Conservation (phyloP, 176 grass and related monocot genomes). For the Aegilops tauschii region DNA sequence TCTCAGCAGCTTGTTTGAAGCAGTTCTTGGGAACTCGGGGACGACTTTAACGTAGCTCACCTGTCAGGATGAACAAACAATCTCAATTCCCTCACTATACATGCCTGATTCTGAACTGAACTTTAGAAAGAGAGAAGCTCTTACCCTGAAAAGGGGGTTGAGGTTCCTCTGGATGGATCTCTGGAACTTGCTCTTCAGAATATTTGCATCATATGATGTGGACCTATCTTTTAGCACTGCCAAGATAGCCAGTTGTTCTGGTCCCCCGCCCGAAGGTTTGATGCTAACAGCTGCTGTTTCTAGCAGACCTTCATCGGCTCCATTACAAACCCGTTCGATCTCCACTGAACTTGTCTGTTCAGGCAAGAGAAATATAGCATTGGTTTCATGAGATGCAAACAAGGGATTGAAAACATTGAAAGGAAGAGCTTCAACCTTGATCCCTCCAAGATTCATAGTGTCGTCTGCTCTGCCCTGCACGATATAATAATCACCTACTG, state of each 20-base stretch:
- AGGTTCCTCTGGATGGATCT: slow-evolving; percentile 82
- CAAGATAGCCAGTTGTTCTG: slow-evolving; percentile 80
- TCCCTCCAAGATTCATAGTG: slow-evolving; percentile 94
- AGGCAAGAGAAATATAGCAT: neutral
- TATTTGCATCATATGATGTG: slow-evolving; percentile 19
- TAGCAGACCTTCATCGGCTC: slow-evolving; percentile 63
- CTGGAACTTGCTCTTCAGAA: slow-evolving; percentile 75
- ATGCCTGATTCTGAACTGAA: neutral
- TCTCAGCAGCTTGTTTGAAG: slow-evolving; percentile 89
- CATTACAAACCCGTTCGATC: slow-evolving; percentile 86
- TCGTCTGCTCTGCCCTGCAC: slow-evolving; percentile 80
- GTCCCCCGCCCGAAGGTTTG: slow-evolving; percentile 62
- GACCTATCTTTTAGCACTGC: slow-evolving; percentile 69
- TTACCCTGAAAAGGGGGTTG: slow-evolving; percentile 97
- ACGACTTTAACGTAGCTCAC: slow-evolving; percentile 86
- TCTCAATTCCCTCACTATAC: neutral
- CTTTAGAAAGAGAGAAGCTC: neutral
- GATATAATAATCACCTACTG: slow-evolving; percentile 74
- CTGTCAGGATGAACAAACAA: slow-evolving; percentile 19
- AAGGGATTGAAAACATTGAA: neutral
- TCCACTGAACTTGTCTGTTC: slow-evolving; percentile 86
- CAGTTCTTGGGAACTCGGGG: slow-evolving; percentile 81
- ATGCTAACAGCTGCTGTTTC: slow-evolving; percentile 84
- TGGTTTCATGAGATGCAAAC: neutral
- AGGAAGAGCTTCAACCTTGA: slow-evolving; percentile 55